Evolutionary conservation across 805 yeast genomes (phyloP).

Genomic region (Priceomyces castillae): DNA sequence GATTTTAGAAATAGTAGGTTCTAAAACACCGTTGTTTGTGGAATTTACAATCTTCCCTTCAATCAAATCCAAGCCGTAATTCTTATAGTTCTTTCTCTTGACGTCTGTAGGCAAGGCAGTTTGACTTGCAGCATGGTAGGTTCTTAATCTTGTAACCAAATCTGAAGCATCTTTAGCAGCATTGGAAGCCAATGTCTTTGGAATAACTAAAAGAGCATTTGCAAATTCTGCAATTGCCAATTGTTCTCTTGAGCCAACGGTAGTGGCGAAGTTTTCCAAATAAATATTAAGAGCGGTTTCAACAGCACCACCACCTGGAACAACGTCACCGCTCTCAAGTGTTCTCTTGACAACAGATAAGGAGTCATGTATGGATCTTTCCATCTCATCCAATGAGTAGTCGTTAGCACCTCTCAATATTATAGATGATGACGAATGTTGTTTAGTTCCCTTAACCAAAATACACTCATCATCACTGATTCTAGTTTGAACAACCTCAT

Average conservation of each 20-base stretch:
- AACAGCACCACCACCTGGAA: constrained; percentile 99
- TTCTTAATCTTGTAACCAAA: constrained; percentile 88
- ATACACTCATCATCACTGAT: constrained; percentile 98
- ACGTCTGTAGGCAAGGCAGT: constrained; percentile 76
- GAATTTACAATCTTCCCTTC: constrained; percentile 91
- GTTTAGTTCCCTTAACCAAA: constrained; percentile 81
- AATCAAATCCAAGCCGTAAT: constrained; percentile 89
- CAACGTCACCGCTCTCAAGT: constrained; percentile 88
- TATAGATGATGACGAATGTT: constrained; percentile 88
- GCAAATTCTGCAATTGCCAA: constrained; percentile 98
- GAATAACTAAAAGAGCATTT: constrained; percentile 80
- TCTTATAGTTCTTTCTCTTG: constrained; percentile 81
- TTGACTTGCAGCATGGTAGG: constrained; percentile 95
- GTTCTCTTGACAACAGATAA: constrained; percentile 93
- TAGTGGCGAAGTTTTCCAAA: constrained; percentile 94
- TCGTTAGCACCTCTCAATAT: constrained; percentile 95
- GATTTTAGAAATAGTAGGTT: constrained; percentile 91
- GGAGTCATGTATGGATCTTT: constrained; percentile 93
- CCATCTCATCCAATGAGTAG: constrained; percentile 96
- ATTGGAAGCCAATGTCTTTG: constrained; percentile 93
- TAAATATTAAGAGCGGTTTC: constrained; percentile 94
- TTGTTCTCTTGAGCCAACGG: constrained; percentile 96
- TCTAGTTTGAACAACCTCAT: constrained; percentile 84
- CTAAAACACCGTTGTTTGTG: constrained; percentile 80
- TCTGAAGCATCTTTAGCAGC: constrained; percentile 98